phyloP scores from a whole-genome alignment of 306 rosid genomes.

The Lablab purpureus region DNA sequence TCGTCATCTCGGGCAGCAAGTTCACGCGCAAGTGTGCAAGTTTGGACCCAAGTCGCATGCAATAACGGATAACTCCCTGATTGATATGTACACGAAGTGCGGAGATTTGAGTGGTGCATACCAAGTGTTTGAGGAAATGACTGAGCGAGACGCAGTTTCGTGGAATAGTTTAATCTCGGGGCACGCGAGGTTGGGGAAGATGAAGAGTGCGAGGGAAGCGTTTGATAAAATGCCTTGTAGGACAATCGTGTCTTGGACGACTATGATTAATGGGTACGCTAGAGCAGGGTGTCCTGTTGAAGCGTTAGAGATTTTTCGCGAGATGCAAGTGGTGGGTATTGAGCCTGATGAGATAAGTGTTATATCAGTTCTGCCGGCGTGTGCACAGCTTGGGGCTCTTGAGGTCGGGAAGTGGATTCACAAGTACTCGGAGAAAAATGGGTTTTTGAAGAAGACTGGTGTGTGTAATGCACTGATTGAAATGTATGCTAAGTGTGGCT shows the following conservation, averaged over 20 bases:
- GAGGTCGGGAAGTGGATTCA: conserved; percentile 92
- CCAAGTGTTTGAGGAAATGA: conserved; percentile 68
- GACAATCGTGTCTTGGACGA: conserved; percentile 84
- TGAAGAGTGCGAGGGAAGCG: conserved; percentile 62
- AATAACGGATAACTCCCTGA: conserved; percentile 65
- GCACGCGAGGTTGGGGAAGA: conserved; percentile 65
- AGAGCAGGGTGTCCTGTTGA: conserved; percentile 61
- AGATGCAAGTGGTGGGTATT: conserved; percentile 73
- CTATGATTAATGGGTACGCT: conserved; percentile 74
- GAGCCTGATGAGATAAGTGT: conserved; percentile 82
- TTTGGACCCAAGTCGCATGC: conserved; percentile 56
- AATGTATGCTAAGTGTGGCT: conserved; percentile 85
- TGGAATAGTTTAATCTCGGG: conserved; percentile 84
- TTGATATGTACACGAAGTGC: conserved; percentile 70
- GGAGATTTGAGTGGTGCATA: conserved; percentile 60
- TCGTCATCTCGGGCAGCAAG: conserved; percentile 60
- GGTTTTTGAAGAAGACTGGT: conserved; percentile 48
- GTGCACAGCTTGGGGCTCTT: conserved; percentile 84
- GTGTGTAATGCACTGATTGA: conserved; percentile 79
- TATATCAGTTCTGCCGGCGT: conserved; percentile 73
- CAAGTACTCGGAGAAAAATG: conserved; percentile 58
- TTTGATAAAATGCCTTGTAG: conserved; percentile 77
- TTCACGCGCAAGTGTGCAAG: conserved; percentile 73
- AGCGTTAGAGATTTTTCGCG: conserved; percentile 69
- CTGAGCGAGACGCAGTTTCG: conserved; percentile 61